Percentiles rank a stretch among this genome's conserved stretches.
phyloP scores from a whole-genome alignment of 495 filamentous ascomycete species.

The Astrothelium subdiscretum region DNA sequence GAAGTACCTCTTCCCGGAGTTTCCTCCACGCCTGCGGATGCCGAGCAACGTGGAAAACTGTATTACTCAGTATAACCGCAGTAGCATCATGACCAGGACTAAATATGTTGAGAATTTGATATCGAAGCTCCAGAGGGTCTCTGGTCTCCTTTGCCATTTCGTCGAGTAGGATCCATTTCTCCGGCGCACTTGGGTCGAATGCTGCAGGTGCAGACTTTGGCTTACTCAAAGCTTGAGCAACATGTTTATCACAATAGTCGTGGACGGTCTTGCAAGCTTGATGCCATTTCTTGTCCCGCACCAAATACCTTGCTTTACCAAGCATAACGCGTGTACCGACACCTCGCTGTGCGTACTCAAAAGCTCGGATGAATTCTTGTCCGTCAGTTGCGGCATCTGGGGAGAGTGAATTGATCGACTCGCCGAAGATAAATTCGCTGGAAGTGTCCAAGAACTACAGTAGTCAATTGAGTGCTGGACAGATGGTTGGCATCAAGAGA shows the following conservation, averaged over 20 bases:
- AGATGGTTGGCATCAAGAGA: constrained; percentile 57
- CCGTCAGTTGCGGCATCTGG: constrained; percentile 36
- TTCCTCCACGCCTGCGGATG: constrained; percentile 35
- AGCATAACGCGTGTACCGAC: constrained; percentile 33
- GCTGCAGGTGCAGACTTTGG: not conserved
- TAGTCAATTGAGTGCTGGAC: constrained; percentile 27
- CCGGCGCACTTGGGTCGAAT: constrained; percentile 9
- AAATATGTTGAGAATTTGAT: constrained; percentile 23
- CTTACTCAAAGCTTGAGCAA: constrained; percentile 19
- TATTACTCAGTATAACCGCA: constrained; percentile 35
- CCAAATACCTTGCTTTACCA: not conserved
- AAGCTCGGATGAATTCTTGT: constrained; percentile 1
- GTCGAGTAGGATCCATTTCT: constrained; percentile 25
- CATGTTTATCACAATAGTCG: constrained; percentile 37
- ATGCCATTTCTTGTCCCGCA: not conserved
- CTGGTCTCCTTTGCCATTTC: constrained; percentile 28
- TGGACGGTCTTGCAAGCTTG: constrained; percentile 20
- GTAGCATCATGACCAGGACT: constrained; percentile 35
- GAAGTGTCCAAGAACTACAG: constrained; percentile 2
- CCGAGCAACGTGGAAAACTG: constrained; percentile 32
- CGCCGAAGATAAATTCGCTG: constrained; percentile 1
- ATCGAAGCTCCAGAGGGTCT: constrained; percentile 23
- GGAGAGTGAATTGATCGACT: constrained; percentile 35
- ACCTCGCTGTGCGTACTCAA: not conserved
- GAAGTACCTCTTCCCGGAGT: constrained; percentile 40